Evolutionary conservation across 345 rosid species (phyloP).

Genomic region (Citrus trifoliata): DNA sequence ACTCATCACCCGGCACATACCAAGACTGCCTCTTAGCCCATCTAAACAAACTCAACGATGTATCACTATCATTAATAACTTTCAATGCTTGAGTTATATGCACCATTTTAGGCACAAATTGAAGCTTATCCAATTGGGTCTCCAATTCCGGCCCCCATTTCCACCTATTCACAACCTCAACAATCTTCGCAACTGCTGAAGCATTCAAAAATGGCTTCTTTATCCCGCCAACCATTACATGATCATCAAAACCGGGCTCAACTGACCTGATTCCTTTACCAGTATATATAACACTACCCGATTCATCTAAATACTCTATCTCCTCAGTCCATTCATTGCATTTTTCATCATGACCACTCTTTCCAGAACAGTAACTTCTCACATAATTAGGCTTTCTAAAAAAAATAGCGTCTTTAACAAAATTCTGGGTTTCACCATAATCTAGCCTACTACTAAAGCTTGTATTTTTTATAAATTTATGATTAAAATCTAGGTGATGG

Average conservation of each 20-base stretch:
- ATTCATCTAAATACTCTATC: conserved; percentile 86
- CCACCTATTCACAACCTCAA: conserved; percentile 92
- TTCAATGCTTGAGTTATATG: conserved; percentile 75
- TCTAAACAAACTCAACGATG: conserved; percentile 68
- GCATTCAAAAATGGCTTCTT: conserved; percentile 79
- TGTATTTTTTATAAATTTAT: conserved; percentile 8
- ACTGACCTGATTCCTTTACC: conserved; percentile 88
- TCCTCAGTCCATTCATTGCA: conserved; percentile 77
- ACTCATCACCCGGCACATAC: conserved; percentile 63
- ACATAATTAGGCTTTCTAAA: conserved; percentile 10
- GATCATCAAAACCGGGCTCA: conserved; percentile 86
- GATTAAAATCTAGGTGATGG: neutral
- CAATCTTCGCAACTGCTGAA: conserved; percentile 82
- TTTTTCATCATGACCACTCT: conserved; percentile 24
- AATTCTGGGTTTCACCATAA: neutral
- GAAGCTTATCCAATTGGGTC: conserved; percentile 77
- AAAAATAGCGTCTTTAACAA: neutral
- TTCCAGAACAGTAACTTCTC: conserved; percentile 54
- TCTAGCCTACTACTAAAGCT: neutral
- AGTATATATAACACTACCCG: conserved; percentile 70
- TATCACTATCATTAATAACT: conserved; percentile 58
- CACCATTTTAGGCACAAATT: conserved; percentile 80
- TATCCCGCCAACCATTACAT: conserved; percentile 76
- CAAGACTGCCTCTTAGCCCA: conserved; percentile 93
- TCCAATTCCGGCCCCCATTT: conserved; percentile 99